A percentile compares a stretch with the other conserved stretches of the same genome.
Conservation (phyloP, 2,329 filamentous ascomycete species). For the Ceratocystis huliohia region DNA sequence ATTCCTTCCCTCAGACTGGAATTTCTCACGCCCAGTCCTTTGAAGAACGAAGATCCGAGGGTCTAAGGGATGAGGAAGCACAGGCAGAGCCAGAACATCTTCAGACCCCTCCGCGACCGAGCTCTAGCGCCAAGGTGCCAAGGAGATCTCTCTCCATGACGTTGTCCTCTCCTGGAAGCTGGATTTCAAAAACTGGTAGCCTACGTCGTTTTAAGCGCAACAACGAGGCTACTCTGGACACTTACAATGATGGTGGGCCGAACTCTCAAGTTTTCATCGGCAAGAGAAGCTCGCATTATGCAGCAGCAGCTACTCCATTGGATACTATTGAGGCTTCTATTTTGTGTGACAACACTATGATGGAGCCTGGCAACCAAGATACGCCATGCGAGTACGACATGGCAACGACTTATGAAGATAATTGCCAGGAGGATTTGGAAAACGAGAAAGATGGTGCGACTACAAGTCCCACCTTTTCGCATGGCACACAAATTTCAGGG, state of each 20-base stretch:
- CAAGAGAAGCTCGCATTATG: constrained; percentile 15
- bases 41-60: background rate
- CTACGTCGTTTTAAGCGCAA: constrained; percentile 41
- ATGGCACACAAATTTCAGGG: background rate
- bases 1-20: background rate
- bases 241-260: background rate
- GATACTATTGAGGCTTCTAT: constrained; percentile 21
- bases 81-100: background rate
- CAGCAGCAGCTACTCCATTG: constrained; percentile 14
- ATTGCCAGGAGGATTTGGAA: background rate
- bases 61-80: background rate
- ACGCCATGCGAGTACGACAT: constrained; percentile 10
- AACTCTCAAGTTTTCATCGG: background rate
- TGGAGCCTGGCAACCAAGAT: constrained; percentile 11
- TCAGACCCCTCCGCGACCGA: background rate
- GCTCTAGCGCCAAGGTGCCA: background rate
- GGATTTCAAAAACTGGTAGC: constrained; percentile 46
- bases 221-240: constrained; percentile 14
- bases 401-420: background rate
- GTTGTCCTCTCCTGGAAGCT: constrained; percentile 43
- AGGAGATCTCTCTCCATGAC: constrained; percentile 46
- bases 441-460: background rate
- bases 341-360: constrained; percentile 17
- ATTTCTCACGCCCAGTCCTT: background rate
- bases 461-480: background rate